Conservation (phyloP, 164 flowering plant genomes). For the Macadamia tetraphylla region DNA sequence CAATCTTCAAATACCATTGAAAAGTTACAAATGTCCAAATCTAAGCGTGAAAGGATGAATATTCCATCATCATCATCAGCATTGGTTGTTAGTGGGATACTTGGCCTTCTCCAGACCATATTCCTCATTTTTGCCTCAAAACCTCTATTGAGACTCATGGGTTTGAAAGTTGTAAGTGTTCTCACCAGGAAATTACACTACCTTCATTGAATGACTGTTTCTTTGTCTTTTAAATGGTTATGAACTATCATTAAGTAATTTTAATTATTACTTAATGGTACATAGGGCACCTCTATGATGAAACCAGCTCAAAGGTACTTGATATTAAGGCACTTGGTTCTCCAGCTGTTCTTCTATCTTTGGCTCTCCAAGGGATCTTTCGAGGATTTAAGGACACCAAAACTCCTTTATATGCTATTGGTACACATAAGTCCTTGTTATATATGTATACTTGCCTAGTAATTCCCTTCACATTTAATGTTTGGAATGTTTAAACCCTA, state of each 20-base stretch:
- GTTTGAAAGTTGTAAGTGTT: constrained; percentile 51
- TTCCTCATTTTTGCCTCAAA: constrained; percentile 49
- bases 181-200: not conserved
- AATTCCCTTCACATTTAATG: too few species aligned
- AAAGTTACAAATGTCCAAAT: constrained; percentile 15
- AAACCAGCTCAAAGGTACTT: constrained; percentile 21
- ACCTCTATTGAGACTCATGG: constrained; percentile 51
- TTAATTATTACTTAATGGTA: too few species aligned
- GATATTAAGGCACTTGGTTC: constrained; percentile 56
- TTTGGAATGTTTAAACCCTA: too few species aligned
- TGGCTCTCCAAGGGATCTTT: constrained; percentile 62
- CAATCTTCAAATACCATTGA: constrained; percentile 8
- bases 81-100: constrained; percentile 43
- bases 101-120: constrained; percentile 53
- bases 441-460: too few species aligned
- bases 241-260: not conserved
- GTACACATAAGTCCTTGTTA: constrained; percentile 17
- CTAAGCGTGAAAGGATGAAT: constrained; percentile 25
- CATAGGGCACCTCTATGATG: too few species aligned
- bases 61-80: constrained; percentile 72
- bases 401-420: constrained; percentile 58
- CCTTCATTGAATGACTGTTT: too few species aligned
- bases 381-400: constrained; percentile 61
- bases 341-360: constrained; percentile 61
- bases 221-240: not conserved